Percentiles rank a stretch among this genome's conserved stretches.
phyloP scores from a whole-genome alignment of 2,329 filamentous ascomycete species.

The Cryphonectria naterciae region DNA sequence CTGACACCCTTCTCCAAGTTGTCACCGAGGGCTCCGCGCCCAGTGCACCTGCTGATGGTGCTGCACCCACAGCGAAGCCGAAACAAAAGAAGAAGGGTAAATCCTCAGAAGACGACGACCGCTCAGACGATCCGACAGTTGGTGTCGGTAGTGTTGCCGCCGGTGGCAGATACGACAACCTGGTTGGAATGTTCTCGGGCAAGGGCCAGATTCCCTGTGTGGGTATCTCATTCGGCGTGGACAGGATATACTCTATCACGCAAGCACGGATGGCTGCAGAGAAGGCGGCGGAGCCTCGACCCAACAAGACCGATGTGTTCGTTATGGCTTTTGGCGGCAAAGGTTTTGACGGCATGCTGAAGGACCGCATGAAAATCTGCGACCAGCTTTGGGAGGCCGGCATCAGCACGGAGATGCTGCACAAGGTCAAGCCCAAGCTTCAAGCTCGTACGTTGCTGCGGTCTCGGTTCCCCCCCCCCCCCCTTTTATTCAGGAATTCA shows the following conservation, averaged over 20 bases:
- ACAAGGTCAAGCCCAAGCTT: conserved; percentile 90
- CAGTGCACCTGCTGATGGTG: conserved; percentile 42
- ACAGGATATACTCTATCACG: conserved; percentile 87
- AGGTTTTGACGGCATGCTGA: conserved; percentile 77
- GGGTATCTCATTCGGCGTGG: conserved; percentile 88
- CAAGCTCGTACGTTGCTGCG: conserved; percentile 55
- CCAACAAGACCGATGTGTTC: conserved; percentile 82
- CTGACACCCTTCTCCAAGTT: conserved; percentile 10
- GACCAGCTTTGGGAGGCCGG: conserved; percentile 82
- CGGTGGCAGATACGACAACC: conserved; percentile 83
- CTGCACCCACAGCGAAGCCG: conserved; percentile 42
- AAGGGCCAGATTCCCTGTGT: conserved; percentile 82
- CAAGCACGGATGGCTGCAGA: conserved; percentile 73
- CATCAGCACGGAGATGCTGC: conserved; percentile 88
- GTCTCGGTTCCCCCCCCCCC: not conserved
- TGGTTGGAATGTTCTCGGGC: conserved; percentile 83
- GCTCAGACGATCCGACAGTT: conserved; percentile 77
- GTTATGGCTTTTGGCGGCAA: conserved; percentile 95
- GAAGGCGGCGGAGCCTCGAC: conserved; percentile 43
- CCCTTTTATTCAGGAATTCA: not conserved
- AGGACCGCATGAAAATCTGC: conserved; percentile 82
- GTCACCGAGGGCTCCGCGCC: conserved; percentile 37
- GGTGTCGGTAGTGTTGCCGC: conserved; percentile 87
- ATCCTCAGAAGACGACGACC: conserved; percentile 62
- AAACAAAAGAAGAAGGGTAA: conserved; percentile 55